Evolutionary conservation across 768 basidiomycete genomes (phyloP).

Genomic region (Lentinula boryana): DNA sequence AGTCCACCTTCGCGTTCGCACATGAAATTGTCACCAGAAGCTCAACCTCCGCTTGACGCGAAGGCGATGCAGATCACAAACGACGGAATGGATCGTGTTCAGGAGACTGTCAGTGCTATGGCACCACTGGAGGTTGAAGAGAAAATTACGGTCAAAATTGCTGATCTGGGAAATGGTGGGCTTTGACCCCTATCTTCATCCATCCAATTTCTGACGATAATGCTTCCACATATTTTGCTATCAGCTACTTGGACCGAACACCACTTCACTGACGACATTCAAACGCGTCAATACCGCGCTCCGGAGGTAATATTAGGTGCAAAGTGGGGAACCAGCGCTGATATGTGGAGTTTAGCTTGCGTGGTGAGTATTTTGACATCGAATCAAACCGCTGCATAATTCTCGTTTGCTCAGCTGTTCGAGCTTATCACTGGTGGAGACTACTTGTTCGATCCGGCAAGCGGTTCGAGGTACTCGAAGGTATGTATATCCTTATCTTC

Average conservation of each 20-base stretch:
- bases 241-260: slow-evolving; percentile 86
- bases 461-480: slow-evolving; percentile 91
- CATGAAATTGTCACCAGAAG: slow-evolving; percentile 8
- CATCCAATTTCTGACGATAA: slow-evolving; percentile 4
- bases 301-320: slow-evolving; percentile 97
- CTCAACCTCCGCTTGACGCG: neutral
- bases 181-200: slow-evolving; percentile 1
- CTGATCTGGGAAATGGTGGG: slow-evolving; percentile 93
- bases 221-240: neutral
- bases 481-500: neutral
- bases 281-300: slow-evolving; percentile 95
- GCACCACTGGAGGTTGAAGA: slow-evolving; percentile 27
- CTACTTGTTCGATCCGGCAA: slow-evolving; percentile 96
- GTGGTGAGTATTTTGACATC: slow-evolving; percentile 50
- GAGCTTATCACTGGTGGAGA: slow-evolving; percentile 96
- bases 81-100: slow-evolving; percentile 3
- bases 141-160: slow-evolving; percentile 96
- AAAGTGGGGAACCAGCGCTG: slow-evolving; percentile 92
- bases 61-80: neutral
- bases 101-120: slow-evolving; percentile 20
- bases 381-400: neutral
- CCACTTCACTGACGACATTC: slow-evolving; percentile 98
- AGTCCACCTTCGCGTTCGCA: neutral
- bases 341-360: slow-evolving; percentile 96
- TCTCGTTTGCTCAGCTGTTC: slow-evolving; percentile 58